These are phyloP conservation scores for Basipetospora sp. DNA, from an alignment of 2,329 filamentous ascomycete species.

Conservation along the genomic window DNA sequence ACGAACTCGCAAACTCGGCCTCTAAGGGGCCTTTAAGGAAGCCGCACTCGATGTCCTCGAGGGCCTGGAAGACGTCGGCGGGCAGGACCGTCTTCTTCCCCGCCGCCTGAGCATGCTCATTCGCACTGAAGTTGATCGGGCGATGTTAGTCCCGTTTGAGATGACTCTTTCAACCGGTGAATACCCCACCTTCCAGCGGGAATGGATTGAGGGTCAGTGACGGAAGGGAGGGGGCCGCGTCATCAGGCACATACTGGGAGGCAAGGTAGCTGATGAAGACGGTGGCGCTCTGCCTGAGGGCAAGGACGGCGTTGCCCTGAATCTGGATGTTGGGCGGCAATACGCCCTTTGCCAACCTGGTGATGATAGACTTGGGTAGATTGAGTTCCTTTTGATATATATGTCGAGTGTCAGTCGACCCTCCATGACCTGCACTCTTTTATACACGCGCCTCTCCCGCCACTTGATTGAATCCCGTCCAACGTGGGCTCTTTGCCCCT, in stretches of 20 bases:
- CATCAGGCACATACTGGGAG: constrained; percentile 38
- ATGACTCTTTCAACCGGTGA: too few relatives aligned
- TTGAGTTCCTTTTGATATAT: constrained; percentile 58
- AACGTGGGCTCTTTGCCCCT: not conserved
- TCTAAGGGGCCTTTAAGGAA: constrained; percentile 56
- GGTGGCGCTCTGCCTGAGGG: constrained; percentile 67
- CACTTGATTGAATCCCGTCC: too few relatives aligned
- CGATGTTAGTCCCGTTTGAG: too few relatives aligned
- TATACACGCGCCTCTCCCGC: not conserved
- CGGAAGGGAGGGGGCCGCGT: not conserved
- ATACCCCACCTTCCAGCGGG: too few relatives aligned
- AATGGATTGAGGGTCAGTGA: too few relatives aligned
- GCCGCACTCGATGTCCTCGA: constrained; percentile 64
- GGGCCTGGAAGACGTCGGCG: constrained; percentile 59
- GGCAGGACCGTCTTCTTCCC: constrained; percentile 68
- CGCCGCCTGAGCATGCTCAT: constrained; percentile 50
- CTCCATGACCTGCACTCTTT: too few relatives aligned
- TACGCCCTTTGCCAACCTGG: constrained; percentile 64
- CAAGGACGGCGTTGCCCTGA: constrained; percentile 66
- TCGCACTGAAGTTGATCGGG: constrained; percentile 39
- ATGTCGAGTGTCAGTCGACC: constrained; percentile 1
- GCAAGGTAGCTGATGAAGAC: constrained; percentile 73
- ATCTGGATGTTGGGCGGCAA: constrained; percentile 70
- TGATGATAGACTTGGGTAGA: constrained; percentile 69
- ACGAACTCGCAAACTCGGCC: constrained; percentile 60